Base-by-base conservation (phyloP, 257 asterid species). In the Solanum microdontum region DNA sequence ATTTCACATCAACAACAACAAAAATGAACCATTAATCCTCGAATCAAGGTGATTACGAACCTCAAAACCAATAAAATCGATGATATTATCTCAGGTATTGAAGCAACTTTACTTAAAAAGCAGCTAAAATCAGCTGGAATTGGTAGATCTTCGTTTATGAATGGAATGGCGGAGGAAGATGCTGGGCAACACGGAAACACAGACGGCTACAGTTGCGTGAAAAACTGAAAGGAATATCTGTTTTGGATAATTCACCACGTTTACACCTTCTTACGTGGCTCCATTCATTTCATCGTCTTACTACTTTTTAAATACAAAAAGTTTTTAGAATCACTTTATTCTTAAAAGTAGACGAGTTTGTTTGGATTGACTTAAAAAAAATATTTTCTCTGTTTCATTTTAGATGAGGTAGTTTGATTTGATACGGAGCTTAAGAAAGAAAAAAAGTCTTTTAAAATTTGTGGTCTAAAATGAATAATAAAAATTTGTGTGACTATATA, bases 131-230 rank as follows among this genome's bases (percentile, higher is more conserved):
- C 24, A 36, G 17, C 12, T 62, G 8, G 62, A 84, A 24, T 6
- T 84, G 0, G 76, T 21, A 36, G 55, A 6, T 55, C 64, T 55
- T 55, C 64, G 64, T 55, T 17, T 17, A 84, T 37, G 1, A 1
- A 60, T 84, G 87, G 58, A 39, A 60, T 17, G 30, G 34, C 77
- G 75, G 34, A 60, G 77, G 77, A 28, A 34, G 75, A 11, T 36
- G 34, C 24, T 66, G 76, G 37, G n/a, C 12, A 48, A 48, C n/a
- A 28, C 26, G 23, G 10, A 33, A 82, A 82, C 85, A 48, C 69
- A 43, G 85, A 82, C 39, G 85, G 87, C 87, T 66, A 66, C 87
- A 84, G 87, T 84, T 84, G 82, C 87, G 87, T 84, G 19, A 43
- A 0, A 11, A 55, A 84, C 11, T n/a, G 58, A 17, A 84, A 58